Evolutionary conservation across 495 filamentous ascomycete genomes (phyloP).

Genomic region (Aspergillus cristatus): DNA sequence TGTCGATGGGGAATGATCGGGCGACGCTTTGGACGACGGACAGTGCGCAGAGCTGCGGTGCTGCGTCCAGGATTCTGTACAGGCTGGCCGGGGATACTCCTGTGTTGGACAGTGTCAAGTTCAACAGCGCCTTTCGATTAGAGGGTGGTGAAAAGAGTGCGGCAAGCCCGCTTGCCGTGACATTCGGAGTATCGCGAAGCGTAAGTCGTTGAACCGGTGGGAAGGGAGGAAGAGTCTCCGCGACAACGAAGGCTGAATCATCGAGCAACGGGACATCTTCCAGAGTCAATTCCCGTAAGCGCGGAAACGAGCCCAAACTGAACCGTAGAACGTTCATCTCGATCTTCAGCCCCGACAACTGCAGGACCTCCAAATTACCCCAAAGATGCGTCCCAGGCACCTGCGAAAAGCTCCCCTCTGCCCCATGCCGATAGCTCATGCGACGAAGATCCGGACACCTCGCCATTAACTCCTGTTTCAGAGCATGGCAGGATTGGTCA

Average conservation of each 20-base stretch:
- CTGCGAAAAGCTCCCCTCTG: slow-evolving; percentile 67
- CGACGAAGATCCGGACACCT: slow-evolving; percentile 76
- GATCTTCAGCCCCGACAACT: slow-evolving; percentile 61
- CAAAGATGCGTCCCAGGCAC: slow-evolving; percentile 59
- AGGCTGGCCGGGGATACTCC: slow-evolving; percentile 56
- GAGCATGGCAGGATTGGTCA: slow-evolving; percentile 59
- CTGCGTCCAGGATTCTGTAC: slow-evolving; percentile 51
- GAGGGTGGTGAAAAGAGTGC: slow-evolving; percentile 47
- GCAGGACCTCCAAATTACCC: slow-evolving; percentile 70
- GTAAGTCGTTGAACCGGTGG: slow-evolving; percentile 61
- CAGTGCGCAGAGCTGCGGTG: slow-evolving; percentile 54
- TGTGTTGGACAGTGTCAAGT: slow-evolving; percentile 56
- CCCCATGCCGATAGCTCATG: slow-evolving; percentile 73
- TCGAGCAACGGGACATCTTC: slow-evolving; percentile 57
- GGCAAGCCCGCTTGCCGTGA: slow-evolving; percentile 62
- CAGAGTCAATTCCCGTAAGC: slow-evolving; percentile 63
- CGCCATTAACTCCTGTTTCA: slow-evolving; percentile 76
- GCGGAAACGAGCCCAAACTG: slow-evolving; percentile 55
- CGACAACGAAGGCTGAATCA: slow-evolving; percentile 60
- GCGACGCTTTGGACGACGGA: slow-evolving; percentile 57
- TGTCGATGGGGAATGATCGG: slow-evolving; percentile 51
- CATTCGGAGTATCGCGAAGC: slow-evolving; percentile 54
- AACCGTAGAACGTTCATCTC: slow-evolving; percentile 63
- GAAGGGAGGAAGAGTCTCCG: slow-evolving; percentile 52
- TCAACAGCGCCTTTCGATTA: slow-evolving; percentile 42